Evolutionary conservation across 345 rosid genomes (phyloP).

Genomic region (Populus simonii): DNA sequence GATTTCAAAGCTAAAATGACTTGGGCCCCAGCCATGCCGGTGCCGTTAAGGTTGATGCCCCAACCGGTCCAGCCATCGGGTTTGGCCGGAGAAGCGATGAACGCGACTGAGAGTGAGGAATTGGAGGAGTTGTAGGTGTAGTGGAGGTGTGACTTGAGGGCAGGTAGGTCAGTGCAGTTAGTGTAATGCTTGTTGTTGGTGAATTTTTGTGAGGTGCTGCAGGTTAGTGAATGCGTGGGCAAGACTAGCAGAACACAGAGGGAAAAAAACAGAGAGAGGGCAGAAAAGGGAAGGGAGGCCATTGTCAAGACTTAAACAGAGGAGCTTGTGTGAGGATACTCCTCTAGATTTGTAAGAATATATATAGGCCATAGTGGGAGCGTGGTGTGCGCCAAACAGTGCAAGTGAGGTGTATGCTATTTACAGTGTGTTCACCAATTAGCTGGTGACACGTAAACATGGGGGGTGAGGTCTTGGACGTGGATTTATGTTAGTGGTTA

Average conservation of each 20-base stretch:
- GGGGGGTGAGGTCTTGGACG: too few species aligned
- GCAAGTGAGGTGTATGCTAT: too few species aligned
- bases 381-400: too few species aligned
- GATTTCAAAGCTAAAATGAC: constrained; percentile 54
- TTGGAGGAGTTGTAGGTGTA: constrained; percentile 62
- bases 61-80: constrained; percentile 70
- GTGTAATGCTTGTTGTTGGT: constrained; percentile 28
- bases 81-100: constrained; percentile 48
- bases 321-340: background rate
- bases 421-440: too few species aligned
- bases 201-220: constrained; percentile 56
- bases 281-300: constrained; percentile 17
- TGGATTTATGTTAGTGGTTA: too few species aligned
- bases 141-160: constrained; percentile 55
- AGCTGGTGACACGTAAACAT: too few species aligned
- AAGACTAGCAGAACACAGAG: constrained; percentile 34
- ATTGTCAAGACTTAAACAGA: background rate
- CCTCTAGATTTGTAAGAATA: background rate
- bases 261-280: constrained; percentile 13
- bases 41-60: constrained; percentile 64
- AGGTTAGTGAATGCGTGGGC: constrained; percentile 45
- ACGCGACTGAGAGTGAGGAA: constrained; percentile 76
- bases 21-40: constrained; percentile 64
- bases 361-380: background rate
- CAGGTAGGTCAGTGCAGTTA: constrained; percentile 50